Evolutionary conservation across 257 asterid species (phyloP).

Genomic region (Forsythia viridissima): DNA sequence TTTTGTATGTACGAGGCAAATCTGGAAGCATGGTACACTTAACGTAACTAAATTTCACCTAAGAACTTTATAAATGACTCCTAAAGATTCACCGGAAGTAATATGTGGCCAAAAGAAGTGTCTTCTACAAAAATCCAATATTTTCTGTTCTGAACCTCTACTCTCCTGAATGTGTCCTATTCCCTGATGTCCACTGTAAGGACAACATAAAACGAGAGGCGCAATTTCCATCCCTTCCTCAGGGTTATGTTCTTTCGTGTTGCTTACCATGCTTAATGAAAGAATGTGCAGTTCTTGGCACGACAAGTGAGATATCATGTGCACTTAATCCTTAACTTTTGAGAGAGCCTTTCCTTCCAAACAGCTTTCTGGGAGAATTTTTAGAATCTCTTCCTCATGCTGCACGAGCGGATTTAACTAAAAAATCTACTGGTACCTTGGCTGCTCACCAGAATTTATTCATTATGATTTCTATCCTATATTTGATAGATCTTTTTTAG

Average conservation of each 20-base stretch:
- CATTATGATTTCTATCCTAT: neutral
- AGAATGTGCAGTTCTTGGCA: neutral
- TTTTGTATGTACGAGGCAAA: neutral
- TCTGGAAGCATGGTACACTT: neutral
- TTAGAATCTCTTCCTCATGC: neutral
- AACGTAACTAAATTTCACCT: neutral
- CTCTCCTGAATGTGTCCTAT: neutral
- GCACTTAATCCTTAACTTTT: neutral
- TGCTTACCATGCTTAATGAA: neutral
- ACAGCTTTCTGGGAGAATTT: neutral
- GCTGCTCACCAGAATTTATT: neutral
- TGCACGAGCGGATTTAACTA: neutral
- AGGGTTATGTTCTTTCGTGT: neutral
- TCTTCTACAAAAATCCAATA: neutral
- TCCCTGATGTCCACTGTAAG: neutral
- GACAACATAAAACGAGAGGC: neutral
- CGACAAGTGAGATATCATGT: neutral
- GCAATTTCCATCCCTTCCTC: conserved; percentile 2
- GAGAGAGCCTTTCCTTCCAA: neutral
- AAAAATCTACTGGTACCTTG: neutral
- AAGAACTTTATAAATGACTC: neutral
- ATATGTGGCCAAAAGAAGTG: neutral
- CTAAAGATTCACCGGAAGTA: neutral
- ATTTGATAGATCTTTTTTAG: neutral
- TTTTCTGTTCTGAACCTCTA: conserved; percentile 1